Conservation (phyloP, 2,329 filamentous ascomycete genomes). For the Teratosphaeria zuluensis region DNA sequence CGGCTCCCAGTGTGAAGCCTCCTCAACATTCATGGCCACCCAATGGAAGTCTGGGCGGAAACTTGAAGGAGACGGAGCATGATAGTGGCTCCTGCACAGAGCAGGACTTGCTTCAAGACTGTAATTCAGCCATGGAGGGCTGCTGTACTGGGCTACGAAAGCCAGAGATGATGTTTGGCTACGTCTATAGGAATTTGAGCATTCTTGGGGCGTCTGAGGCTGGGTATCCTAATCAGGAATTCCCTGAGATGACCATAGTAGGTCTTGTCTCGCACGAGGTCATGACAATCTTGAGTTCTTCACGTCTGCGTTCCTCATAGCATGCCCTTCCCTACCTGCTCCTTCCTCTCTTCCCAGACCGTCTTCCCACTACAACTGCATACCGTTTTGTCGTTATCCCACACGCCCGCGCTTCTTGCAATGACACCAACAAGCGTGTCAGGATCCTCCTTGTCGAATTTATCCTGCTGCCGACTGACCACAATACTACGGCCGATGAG, state of each 20-base stretch:
- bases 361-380: conserved; percentile 98
- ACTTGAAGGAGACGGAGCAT: too few relatives aligned
- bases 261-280: background rate
- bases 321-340: conserved; percentile 86
- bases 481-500: conserved; percentile 90
- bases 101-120: too few relatives aligned
- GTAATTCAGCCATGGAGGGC: background rate
- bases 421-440: conserved; percentile 88
- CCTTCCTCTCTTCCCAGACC: conserved; percentile 90
- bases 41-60: too few relatives aligned
- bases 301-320: conserved; percentile 41
- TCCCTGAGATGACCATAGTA: background rate
- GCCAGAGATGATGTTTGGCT: background rate
- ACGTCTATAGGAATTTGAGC: background rate
- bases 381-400: conserved; percentile 98
- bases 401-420: conserved; percentile 90
- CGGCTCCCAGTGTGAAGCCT: too few relatives aligned
- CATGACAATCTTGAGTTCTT: background rate
- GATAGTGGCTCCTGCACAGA: background rate
- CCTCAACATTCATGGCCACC: too few relatives aligned
- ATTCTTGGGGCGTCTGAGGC: background rate
- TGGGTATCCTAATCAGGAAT: background rate
- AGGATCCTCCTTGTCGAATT: conserved; percentile 59
- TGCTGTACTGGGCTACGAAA: background rate
- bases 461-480: conserved; percentile 53